These are phyloP conservation scores for Aspergillus aculeatus DNA, from an alignment of 2,329 filamentous ascomycete genomes.

Conservation along the genomic window DNA sequence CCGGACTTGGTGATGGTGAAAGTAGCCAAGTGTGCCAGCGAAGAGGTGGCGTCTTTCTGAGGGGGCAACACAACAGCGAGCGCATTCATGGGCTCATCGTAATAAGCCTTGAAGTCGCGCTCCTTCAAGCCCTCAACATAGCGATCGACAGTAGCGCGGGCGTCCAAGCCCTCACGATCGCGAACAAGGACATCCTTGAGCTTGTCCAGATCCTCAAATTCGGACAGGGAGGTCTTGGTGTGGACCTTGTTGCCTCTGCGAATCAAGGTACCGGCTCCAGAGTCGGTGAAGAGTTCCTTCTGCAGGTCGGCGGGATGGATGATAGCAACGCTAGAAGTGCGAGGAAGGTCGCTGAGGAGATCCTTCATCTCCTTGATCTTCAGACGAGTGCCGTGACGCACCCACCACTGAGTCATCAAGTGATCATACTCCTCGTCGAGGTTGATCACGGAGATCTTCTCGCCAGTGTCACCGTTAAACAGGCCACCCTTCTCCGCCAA, in stretches of 20 bases:
- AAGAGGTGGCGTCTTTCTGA: constrained; percentile 52
- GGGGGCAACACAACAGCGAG: constrained; percentile 84
- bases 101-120: constrained; percentile 87
- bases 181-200: constrained; percentile 80
- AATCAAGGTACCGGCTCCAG: constrained; percentile 89
- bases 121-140: constrained; percentile 77
- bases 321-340: constrained; percentile 92
- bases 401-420: constrained; percentile 92
- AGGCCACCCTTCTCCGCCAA: constrained; percentile 97
- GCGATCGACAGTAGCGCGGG: constrained; percentile 77
- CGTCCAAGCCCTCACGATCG: constrained; percentile 78
- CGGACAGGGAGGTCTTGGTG: constrained; percentile 66
- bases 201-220: constrained; percentile 73
- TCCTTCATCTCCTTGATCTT: constrained; percentile 99
- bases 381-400: constrained; percentile 86
- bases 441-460: constrained; percentile 97
- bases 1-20: constrained; percentile 91
- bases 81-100: constrained; percentile 90
- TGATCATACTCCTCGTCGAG: constrained; percentile 93
- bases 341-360: constrained; percentile 80
- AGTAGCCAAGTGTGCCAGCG: constrained; percentile 79
- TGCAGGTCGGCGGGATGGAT: constrained; percentile 95
- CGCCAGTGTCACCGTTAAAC: constrained; percentile 87
- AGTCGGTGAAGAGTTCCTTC: constrained; percentile 95
- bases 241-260: constrained; percentile 87